A percentile compares a stretch with the other conserved stretches of the same genome.
Conservation (phyloP, 106 monocot genomes). For the Amphibolis antarctica region DNA sequence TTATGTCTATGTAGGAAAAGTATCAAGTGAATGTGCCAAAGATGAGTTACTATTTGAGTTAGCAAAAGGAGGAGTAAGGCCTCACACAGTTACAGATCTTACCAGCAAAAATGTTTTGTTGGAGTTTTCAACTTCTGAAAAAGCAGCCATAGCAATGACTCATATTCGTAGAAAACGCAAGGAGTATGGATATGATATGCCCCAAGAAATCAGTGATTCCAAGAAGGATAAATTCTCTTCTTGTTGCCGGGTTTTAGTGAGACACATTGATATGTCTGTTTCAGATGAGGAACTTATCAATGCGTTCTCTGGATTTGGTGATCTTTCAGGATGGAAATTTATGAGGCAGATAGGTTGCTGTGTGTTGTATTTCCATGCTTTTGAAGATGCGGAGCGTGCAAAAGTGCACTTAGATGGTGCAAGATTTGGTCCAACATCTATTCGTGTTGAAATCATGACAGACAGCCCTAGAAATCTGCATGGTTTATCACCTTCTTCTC, state of each 20-base stretch:
- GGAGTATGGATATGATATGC: conserved; percentile 11
- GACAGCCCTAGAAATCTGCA: conserved; percentile 9
- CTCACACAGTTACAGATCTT: conserved; percentile 43
- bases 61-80: conserved; percentile 27
- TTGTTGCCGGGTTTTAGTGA: conserved; percentile 31
- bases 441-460: conserved; percentile 32
- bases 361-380: conserved; percentile 32
- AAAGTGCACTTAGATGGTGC: conserved; percentile 42
- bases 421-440: conserved; percentile 27
- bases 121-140: conserved; percentile 66
- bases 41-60: conserved; percentile 65
- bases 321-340: conserved; percentile 35
- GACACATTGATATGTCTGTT: conserved; percentile 35
- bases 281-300: conserved; percentile 40
- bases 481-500: conserved; percentile 14
- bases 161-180: conserved; percentile 39
- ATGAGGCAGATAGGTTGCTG: conserved; percentile 30
- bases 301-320: conserved; percentile 46
- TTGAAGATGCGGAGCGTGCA: conserved; percentile 30
- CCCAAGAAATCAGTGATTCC: conserved; percentile 1
- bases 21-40: conserved; percentile 38
- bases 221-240: conserved; percentile 25
- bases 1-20: conserved; percentile 72
- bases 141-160: conserved; percentile 49
- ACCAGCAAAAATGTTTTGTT: conserved; percentile 54